These are phyloP conservation scores for Lichtheimia corymbifera DNA, from an alignment of 371 early-diverging fungal genomes.

Conservation along the genomic window DNA sequence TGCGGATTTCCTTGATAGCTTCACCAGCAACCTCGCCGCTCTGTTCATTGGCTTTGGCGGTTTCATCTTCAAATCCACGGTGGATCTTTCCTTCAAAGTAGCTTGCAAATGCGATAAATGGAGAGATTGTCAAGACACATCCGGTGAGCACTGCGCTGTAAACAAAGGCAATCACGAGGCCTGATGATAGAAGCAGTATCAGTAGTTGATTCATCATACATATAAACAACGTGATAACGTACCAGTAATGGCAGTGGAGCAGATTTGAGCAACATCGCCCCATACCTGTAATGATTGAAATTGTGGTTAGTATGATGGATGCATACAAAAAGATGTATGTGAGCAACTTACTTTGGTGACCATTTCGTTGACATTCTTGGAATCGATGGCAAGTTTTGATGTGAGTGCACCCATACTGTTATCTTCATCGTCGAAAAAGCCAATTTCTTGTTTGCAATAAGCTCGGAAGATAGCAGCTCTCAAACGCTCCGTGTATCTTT, in stretches of 20 bases:
- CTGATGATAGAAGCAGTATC: constrained; percentile 8
- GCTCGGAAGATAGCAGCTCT: constrained; percentile 54
- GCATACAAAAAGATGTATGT: constrained; percentile 51
- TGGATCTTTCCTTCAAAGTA: constrained; percentile 40
- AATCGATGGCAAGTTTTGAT: constrained; percentile 79
- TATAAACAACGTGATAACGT: not conserved
- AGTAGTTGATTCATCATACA: not conserved
- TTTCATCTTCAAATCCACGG: constrained; percentile 58
- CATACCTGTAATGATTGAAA: constrained; percentile 51
- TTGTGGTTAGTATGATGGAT: constrained; percentile 60
- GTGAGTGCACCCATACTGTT: constrained; percentile 81
- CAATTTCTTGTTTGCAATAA: constrained; percentile 75
- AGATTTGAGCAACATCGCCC: constrained; percentile 53
- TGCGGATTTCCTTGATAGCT: constrained; percentile 85
- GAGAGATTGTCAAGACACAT: constrained; percentile 56
- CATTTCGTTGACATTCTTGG: constrained; percentile 61
- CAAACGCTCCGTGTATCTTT: constrained; percentile 57
- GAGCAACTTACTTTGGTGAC: constrained; percentile 50
- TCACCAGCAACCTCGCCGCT: constrained; percentile 80
- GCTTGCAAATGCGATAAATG: constrained; percentile 49
- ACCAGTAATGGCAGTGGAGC: constrained; percentile 35
- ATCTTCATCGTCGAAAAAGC: constrained; percentile 79
- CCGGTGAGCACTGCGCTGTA: constrained; percentile 59
- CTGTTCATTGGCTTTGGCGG: constrained; percentile 65
- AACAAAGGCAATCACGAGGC: constrained; percentile 50